Evolutionary conservation across 208 protist species (phyloP).

Genomic region (Trypanosoma boissoni): DNA sequence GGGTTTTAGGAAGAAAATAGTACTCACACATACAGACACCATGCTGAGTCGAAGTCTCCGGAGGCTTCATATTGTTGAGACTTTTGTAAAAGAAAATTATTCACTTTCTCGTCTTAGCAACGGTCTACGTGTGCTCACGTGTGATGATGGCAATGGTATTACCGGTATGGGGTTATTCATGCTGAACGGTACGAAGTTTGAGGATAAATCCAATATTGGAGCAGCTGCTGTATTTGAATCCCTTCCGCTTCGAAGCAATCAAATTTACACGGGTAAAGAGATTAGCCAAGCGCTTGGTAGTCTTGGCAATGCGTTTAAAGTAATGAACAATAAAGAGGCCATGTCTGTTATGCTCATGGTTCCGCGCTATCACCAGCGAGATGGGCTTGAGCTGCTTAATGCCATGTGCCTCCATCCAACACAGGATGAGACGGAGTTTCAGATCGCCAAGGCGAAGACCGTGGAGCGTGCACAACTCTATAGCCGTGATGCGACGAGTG

Average conservation of each 20-base stretch:
- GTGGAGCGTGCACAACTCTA: constrained; percentile 46
- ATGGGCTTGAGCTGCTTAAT: constrained; percentile 78
- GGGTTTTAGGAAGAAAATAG: too few relatives aligned
- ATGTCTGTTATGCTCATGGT: constrained; percentile 78
- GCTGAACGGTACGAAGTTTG: constrained; percentile 80
- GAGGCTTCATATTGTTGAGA: constrained; percentile 45
- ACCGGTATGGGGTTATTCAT: constrained; percentile 86
- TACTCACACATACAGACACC: too few relatives aligned
- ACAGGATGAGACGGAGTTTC: constrained; percentile 56
- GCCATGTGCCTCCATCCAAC: constrained; percentile 75
- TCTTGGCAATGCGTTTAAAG: constrained; percentile 77
- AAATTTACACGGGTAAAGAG: constrained; percentile 41
- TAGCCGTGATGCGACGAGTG: constrained; percentile 65
- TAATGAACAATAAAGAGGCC: constrained; percentile 86
- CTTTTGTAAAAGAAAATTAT: constrained; percentile 63
- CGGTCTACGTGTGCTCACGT: constrained; percentile 84
- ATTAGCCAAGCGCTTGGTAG: constrained; percentile 64
- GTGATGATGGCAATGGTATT: constrained; percentile 77
- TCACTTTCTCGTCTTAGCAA: constrained; percentile 64
- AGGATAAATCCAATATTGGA: constrained; percentile 54
- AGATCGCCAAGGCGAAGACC: constrained; percentile 57
- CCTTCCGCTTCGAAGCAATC: constrained; percentile 65
- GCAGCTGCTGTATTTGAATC: constrained; percentile 76
- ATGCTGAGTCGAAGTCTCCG: constrained; percentile 52
- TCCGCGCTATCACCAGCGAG: constrained; percentile 72